These are phyloP conservation scores for Nemophila menziesii DNA, from an alignment of 257 asterid genomes.

Conservation along the genomic window DNA sequence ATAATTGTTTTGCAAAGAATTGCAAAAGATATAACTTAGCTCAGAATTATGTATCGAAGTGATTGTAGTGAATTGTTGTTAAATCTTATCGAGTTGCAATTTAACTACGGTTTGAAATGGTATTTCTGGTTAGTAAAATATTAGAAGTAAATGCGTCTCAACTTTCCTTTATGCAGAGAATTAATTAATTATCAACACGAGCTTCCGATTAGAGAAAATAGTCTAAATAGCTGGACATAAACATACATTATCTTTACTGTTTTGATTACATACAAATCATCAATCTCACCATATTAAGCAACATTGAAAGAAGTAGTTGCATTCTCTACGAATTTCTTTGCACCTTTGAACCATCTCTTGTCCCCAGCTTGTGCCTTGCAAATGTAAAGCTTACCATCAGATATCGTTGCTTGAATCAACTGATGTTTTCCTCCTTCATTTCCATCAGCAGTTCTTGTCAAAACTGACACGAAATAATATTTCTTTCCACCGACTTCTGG, in stretches of 20 bases:
- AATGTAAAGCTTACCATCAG: conserved; percentile 68
- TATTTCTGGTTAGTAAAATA: no score
- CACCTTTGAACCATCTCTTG: conserved; percentile 98
- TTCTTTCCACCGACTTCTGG: conserved; percentile 38
- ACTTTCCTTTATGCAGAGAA: neutral
- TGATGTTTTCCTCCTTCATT: conserved; percentile 89
- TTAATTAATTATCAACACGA: neutral
- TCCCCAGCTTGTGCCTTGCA: conserved; percentile 98
- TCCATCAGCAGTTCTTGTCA: conserved; percentile 93
- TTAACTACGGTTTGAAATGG: no score
- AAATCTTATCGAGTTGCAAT: no score
- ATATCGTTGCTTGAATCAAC: conserved; percentile 50
- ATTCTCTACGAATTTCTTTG: conserved; percentile 64
- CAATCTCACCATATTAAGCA: conserved; percentile 29
- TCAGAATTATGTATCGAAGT: no score
- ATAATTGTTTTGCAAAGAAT: no score
- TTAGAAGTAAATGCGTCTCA: no score
- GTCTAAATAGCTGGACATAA: neutral
- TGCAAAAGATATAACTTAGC: no score
- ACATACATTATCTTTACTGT: conserved; percentile 3
- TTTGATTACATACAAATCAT: conserved; percentile 18
- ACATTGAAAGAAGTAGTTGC: conserved; percentile 67
- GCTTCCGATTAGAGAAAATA: neutral
- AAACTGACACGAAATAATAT: conserved; percentile 45
- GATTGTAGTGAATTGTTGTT: no score